phyloP scores from a whole-genome alignment of 2,329 filamentous ascomycete species.

The Colletotrichum liaoningense region DNA sequence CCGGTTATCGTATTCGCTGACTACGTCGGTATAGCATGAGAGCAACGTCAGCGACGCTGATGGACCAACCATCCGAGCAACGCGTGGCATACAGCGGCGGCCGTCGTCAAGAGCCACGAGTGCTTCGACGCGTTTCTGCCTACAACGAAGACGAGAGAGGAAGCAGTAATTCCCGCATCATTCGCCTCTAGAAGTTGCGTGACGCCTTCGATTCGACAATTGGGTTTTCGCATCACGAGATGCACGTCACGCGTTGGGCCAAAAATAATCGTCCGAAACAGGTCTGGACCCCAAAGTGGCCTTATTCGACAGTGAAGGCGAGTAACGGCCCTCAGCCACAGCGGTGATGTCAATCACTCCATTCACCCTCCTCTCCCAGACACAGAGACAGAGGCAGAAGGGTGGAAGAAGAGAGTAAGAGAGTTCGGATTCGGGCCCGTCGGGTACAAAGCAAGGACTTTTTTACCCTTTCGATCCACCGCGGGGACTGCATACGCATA shows the following conservation, averaged over 20 bases:
- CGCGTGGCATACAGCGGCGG: neutral
- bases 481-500: neutral
- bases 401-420: neutral
- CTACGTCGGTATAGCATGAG: neutral
- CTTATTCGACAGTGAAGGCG: neutral
- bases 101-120: neutral
- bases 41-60: neutral
- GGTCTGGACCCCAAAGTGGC: neutral
- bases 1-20: neutral
- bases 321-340: neutral
- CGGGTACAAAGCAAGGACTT: neutral
- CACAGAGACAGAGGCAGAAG: neutral
- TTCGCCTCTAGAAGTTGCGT: neutral
- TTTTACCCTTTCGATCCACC: neutral
- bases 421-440: conserved; percentile 21
- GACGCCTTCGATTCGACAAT: neutral
- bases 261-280: conserved; percentile 1
- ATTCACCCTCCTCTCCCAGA: neutral
- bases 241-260: neutral
- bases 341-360: neutral
- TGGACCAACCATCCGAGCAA: neutral
- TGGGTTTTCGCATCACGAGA: neutral
- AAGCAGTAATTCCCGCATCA: neutral
- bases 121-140: neutral
- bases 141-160: neutral